Evolutionary conservation across 345 rosid species (phyloP).

Genomic region (Sonneratia alba): DNA sequence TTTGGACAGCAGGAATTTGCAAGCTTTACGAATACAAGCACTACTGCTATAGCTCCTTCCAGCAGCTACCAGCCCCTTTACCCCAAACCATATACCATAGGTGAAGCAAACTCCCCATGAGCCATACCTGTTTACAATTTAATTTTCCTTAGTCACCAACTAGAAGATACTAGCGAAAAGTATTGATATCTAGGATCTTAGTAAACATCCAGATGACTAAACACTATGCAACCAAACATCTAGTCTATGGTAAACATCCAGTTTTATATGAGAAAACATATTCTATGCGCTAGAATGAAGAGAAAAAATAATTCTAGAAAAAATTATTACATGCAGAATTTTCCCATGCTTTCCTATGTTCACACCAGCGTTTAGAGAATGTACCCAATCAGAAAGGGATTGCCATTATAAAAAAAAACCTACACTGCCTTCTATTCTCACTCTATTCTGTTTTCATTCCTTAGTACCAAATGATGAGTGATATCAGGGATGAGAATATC

Average conservation of each 20-base stretch:
- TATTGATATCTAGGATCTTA: neutral
- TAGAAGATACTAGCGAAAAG: neutral
- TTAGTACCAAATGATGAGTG: neutral
- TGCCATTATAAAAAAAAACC: neutral
- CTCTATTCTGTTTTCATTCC: neutral
- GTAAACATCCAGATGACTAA: neutral
- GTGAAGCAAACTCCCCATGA: conserved; percentile 95
- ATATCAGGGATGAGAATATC: neutral
- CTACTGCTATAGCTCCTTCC: conserved; percentile 57
- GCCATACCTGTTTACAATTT: conserved; percentile 57
- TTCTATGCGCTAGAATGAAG: neutral
- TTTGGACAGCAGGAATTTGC: conserved; percentile 75
- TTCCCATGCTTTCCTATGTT: neutral
- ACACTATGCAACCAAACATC: neutral
- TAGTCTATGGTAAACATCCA: neutral
- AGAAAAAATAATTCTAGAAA: neutral
- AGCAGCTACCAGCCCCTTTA: conserved; percentile 66
- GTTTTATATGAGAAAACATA: no score
- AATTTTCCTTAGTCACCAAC: neutral
- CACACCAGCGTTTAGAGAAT: neutral
- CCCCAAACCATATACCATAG: conserved; percentile 75
- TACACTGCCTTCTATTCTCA: neutral
- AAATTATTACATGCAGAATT: neutral
- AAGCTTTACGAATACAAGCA: conserved; percentile 59
- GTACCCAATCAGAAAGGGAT: neutral